Base-by-base conservation (phyloP, 257 asterid genomes). In the Nicotiana undulata region DNA sequence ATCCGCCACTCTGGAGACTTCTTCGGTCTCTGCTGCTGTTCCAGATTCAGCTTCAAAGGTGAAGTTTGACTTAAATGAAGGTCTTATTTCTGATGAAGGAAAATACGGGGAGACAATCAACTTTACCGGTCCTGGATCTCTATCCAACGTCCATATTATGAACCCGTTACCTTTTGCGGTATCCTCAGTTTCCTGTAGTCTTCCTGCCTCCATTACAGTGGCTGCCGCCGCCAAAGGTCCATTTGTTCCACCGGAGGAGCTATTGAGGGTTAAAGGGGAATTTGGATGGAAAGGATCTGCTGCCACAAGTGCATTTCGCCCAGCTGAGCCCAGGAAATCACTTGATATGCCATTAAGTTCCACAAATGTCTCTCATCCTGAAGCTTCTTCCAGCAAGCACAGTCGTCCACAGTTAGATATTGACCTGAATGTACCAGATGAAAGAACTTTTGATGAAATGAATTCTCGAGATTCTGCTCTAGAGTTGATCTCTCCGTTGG, bases 221-320 rank as follows among this genome's bases (percentile, higher is more conserved):
- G 94, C 96, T 34, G 93, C 99, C 76, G 96, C 99, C 28, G 97
- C 98, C 16, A 92, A 91, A 81, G 93, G 99, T 78, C 89, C 89
- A 44, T 95, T 92, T 85, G 90, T 90, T 85, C 98, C 97, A 60
- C 97, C 94, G 3, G 98, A 89, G n/a, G 99, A 93, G 86, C 85
- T 95, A 55, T 70, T 95, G 89, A 90, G 90, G 85, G 88, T 76
- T 70, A 95, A 83, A 90, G 97, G 90, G 74, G 98, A 90, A 78
- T 87, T 92, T 49, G 96, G 98, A 46, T 95, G 99, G 99, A 93
- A 90, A 84, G 99, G 99, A 9, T 93, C 99, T 52, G 98, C 99
- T 53, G 94, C 96, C 24, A 95, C 99, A 9, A 95, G 99, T 84
- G 98, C 99, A 31, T 95, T 95, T 84, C 90, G 99, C n/a, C 99